Evolutionary conservation across 2,329 filamentous ascomycete genomes (phyloP), one percentile per base, ranked within the genome.

Genomic region (Graphilbum sp.): DNA sequence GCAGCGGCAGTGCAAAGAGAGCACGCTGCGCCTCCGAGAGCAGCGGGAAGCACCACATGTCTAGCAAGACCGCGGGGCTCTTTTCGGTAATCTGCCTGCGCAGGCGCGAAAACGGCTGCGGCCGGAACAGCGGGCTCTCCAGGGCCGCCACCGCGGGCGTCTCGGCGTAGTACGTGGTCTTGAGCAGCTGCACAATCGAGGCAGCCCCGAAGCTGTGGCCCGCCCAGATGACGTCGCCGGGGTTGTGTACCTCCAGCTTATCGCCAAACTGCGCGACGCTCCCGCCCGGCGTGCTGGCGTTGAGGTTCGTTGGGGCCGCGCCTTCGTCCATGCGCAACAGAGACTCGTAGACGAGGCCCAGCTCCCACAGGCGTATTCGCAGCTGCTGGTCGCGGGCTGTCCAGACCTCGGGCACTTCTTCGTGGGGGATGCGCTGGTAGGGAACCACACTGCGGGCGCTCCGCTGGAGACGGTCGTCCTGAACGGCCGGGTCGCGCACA

Each of bases 121-220:
- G 79, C 0, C 54, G 57, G 53, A 78, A 85, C 0, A 88, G 62
- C 0, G 78, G 71, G 20, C 61, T 61, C 36, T 64, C 60, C 44
- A 70, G 67, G 23, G 54, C 50, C 6, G 56, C 53, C 1, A 72
- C 53, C 13, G 62, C 60, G 0, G 67, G 57, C 2, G 57, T 49
- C 30, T 58, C 60, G 12, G 68, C 65, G 57, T 86, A 84, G 61
- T 77, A 88, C 11, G 79, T 73, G 37, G 72, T 79, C 60, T 93
- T 93, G 36, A 88, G 60, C 39, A 92, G 70, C 52, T 92, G 85
- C 2, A 80, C 67, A 17, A 73, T 64, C 1, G 80, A 84, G 1
- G 81, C 70, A 1, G 76, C 79, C 18, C 85, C 85, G 46, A 92
- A 92, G 16, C 78, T 85, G 55, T 93, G 85, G 4, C 85, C 85